Evolutionary conservation across 495 filamentous ascomycete species (phyloP), one percentile per base, ranked within the genome.

Genomic region (Penicillium ucsense): DNA sequence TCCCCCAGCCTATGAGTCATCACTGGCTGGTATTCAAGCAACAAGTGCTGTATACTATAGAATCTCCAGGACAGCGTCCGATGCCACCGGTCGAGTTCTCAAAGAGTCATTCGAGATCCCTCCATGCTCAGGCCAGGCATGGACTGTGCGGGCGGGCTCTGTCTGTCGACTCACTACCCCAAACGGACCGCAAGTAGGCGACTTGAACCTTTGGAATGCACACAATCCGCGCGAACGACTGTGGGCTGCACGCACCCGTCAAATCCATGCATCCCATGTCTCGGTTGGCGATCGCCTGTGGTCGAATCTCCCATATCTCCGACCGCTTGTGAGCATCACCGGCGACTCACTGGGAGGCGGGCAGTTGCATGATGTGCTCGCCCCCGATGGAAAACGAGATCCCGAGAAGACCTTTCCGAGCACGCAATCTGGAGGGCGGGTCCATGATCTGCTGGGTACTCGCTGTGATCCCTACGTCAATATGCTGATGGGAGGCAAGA

Each of bases 201-300:
- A 92, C 54, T 70, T 92, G 28, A 92, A 92, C 58, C 77, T 90
- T 54, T 92, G 82, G 82, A 85, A 83, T 41, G 72, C 71, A 33
- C 71, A 83, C 46, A 88, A 90, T 56, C 85, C 86, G 1, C 76
- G 83, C 8, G 86, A 90, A 60, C 75, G 76, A 30, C 83, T 92
- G 63, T 92, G 86, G 86, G 87, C 87, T 3, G 70, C 78, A 1
- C 76, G 86, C 37, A 92, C 87, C 4, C 74, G 81, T 43, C 86
- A 92, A 56, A 77, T 92, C 27, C 82, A 92, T 42, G 75, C 79
- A 31, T 81, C 81, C 1, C 86, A 92, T 53, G 76, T 89, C 12
- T 76, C 75, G 0, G 73, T 76, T 5, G 76, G 78, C 32, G 83
- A 91, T 63, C 76, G 86, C 4, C 64, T 90, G 1, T 90, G 86